Base-by-base conservation (phyloP, 2,329 filamentous ascomycete genomes). In the Nothophoma quercina region DNA sequence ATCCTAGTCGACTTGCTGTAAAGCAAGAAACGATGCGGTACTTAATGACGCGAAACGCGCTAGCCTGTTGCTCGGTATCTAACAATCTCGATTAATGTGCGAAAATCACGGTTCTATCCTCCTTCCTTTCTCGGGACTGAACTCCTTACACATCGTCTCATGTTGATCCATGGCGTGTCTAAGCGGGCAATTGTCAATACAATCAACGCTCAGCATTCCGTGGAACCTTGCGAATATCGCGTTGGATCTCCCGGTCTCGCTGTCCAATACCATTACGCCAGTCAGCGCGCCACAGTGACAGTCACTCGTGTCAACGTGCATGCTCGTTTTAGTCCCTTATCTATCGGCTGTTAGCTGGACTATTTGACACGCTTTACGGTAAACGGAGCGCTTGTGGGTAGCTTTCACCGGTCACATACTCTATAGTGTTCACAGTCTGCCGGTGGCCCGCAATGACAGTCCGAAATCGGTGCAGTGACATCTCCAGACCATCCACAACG, bases 1-100 rank as follows among this genome's bases (percentile, higher is more conserved):
- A 53, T 39, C 43, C 50, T n/a, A 29, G 38, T 53, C 26, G 15
- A 25, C 18, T n/a, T 29, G 38, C 26, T 53, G 15, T 26, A 21
- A 35, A 42, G 15, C 26, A 44, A 34, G 33, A 48, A 26, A 48
- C 44, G 18, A 48, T 21, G 36, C 33, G 15, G 23, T 34, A 29
- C 33, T 40, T 19, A 18, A 47, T 32, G 38, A 44, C 38, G 45
- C 51, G 51, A 55, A 49, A 45, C 51, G 36, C 50, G 50, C 50
- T 53, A 53, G 23, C 44, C 39, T 22, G 12, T 33, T 47, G 26
- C 38, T 53, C 26, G 33, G 33, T 48, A 28, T 32, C 32, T 49
- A 34, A 40, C 40, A 50, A 49, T 55, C 41, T 55, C 51, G 35
- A 45, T 55, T 55, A 49, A 55, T 49, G 51, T 55, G 45, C 51